Evolutionary conservation across 2,329 filamentous ascomycete genomes (phyloP), one percentile per base, ranked within the genome.

Genomic region (Gnomoniopsis sp.): DNA sequence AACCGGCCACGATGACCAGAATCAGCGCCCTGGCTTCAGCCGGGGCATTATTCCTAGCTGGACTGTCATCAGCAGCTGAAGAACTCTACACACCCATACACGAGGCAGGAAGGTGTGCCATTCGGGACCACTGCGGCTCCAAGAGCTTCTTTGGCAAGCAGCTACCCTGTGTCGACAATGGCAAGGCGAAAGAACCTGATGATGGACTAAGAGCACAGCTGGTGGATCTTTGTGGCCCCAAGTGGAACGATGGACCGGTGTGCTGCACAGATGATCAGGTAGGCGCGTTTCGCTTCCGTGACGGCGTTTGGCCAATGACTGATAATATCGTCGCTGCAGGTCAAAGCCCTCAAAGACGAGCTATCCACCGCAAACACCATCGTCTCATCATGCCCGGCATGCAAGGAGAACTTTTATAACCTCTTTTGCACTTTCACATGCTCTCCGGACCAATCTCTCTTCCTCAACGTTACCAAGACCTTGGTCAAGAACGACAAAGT

Each of bases 331-430:
- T 33, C 21, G 21, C 15, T 19, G 10, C 68, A 93, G 89, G 80
- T 99, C 58, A 84, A 90, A 66, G 81, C 88, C 1, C 85, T 99
- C 62, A 88, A 90, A 67, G 88, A 85, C 62, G 96, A 96, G 69
- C 82, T 99, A 59, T 88, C 90, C 65, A 91, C 91, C 22, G 93
- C 92, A 2, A 91, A 93, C 66, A 87, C 88, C 60, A 89, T 99
- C 69, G 92, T 99, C 71, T 88, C 92, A 26, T 91, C 92, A 11
- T 99, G 95, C 72, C 95, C 95, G 1, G 95, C 96, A 34, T 99
- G 95, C 83, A 96, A 95, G 74, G 89, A 93, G 68, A 99, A 99
- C 79, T 99, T 99, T 79, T 98, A 91, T 80, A 96, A 99, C 77
- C 81, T 96, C 48, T 99, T 99, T 74, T 99, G 95, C 77, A 96